A percentile compares a stretch with the other conserved stretches of the same genome.
Evolutionary conservation across 2,329 filamentous ascomycete genomes (phyloP).

Genomic region (Apiospora kogelbergensis): DNA sequence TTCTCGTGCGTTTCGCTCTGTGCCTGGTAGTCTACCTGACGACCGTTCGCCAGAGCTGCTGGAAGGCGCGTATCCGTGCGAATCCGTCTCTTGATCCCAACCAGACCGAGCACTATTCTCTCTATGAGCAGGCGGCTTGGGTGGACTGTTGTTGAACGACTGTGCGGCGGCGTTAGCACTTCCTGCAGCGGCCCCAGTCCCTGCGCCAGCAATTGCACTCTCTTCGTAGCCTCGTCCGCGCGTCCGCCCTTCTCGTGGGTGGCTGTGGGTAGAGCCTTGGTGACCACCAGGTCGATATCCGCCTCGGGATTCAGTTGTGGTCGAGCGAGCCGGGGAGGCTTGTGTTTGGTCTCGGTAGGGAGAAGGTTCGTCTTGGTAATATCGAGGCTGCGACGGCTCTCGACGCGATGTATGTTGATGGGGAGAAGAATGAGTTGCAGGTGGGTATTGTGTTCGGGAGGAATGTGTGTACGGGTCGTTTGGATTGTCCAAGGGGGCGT

Average conservation of each 20-base stretch:
- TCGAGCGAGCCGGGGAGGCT: not conserved
- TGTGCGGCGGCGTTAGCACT: conserved; percentile 18
- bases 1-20: conserved; percentile 63
- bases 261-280: conserved; percentile 38
- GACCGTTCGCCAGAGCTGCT: conserved; percentile 56
- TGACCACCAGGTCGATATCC: conserved; percentile 27
- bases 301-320: conserved; percentile 16
- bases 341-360: conserved; percentile 20
- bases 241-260: conserved; percentile 34
- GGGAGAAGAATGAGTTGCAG: conserved; percentile 15
- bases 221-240: conserved; percentile 26
- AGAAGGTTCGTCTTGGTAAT: conserved; percentile 24
- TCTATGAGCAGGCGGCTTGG: conserved; percentile 19
- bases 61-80: not conserved
- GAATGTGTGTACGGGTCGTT: conserved; percentile 16
- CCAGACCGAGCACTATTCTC: not conserved
- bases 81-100: not conserved
- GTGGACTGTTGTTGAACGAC: conserved; percentile 24
- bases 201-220: conserved; percentile 21
- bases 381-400: conserved; percentile 15
- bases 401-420: conserved; percentile 12
- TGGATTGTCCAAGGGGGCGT: conserved; percentile 27
- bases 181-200: conserved; percentile 22
- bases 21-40: conserved; percentile 65
- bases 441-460: conserved; percentile 16